These are phyloP conservation scores for Rheum nobile DNA, from an alignment of 148 eudicot genomes.

Conservation along the genomic window DNA sequence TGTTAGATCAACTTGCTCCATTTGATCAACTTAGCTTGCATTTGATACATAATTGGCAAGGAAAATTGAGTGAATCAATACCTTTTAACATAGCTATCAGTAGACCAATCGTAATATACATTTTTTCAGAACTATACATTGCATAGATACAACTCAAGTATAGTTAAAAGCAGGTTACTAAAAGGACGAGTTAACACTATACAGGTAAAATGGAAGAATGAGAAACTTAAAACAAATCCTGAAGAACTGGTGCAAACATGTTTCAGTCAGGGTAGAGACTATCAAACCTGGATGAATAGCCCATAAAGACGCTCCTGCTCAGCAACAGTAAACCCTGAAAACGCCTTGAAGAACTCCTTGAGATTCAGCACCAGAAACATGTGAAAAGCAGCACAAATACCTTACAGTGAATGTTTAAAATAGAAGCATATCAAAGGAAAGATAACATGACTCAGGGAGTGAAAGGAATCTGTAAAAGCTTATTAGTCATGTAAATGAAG, in stretches of 20 bases:
- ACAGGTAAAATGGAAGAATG: background rate
- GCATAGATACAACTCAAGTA: background rate
- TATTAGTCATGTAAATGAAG: background rate
- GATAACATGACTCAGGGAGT: background rate
- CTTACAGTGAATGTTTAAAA: background rate
- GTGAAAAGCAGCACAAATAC: background rate
- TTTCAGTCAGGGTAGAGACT: background rate
- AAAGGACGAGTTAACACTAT: background rate
- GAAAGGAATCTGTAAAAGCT: background rate
- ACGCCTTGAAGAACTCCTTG: slow-evolving; percentile 54
- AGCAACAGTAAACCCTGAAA: slow-evolving; percentile 27
- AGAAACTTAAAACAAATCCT: too few relatives aligned
- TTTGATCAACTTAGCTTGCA: background rate
- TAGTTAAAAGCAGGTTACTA: background rate
- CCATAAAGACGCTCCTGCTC: slow-evolving; percentile 50
- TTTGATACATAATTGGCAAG: background rate
- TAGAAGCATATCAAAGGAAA: background rate
- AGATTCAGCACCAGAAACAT: background rate
- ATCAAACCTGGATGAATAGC: slow-evolving; percentile 46
- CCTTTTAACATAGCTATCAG: background rate
- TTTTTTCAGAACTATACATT: background rate
- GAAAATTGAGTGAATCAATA: background rate
- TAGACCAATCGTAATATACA: background rate
- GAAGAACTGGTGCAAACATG: background rate
- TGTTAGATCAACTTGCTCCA: background rate